Evolutionary conservation across 139 green algal species (phyloP), one percentile per base, ranked within the genome.

Genomic region (Dunaliella primolecta): DNA sequence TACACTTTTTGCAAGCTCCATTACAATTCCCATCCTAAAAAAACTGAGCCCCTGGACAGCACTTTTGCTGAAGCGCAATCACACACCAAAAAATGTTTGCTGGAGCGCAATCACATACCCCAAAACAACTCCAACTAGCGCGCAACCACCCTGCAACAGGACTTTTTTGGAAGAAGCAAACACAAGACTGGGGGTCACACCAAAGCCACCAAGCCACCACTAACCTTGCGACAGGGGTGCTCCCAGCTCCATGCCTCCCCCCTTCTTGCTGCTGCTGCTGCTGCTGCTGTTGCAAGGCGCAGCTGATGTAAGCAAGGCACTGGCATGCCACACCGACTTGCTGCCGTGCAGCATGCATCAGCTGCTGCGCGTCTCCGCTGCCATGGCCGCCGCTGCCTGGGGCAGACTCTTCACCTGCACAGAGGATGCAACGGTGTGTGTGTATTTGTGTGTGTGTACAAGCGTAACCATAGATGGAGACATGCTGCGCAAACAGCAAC

Each of bases 281-380:
- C 2, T 80, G 75, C 11, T 27, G 29, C 75, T 36, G n/a, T 2
- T 80, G 75, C 27, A 80, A 33, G 27, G 75, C 36, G 75, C 75
- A 80, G 75, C 75, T 36, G n/a, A 80, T 32, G 75, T 38, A 80
- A 2, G 75, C 75, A 32, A 80, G n/a, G 75, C 75, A 80, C 75
- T 80, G 75, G 75, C 75, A 80, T 11, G 75, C 75, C n/a, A 80
- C n/a, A 2, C 75, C 30, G 29, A 80, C 2, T n/a, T 80, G 75
- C 75, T 23, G 27, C n/a, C 30, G 29, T 38, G 75, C 75, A 2
- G 75, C 75, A 32, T 80, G 75, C 75, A 80, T 27, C n/a, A 80
- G 75, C 75, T 38, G 32, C n/a, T 2, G 29, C 7, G 15, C 46
- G 15, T 64, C 46, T 25, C 46, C 46, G 46, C n/a, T n/a, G n/a